Percentiles rank a stretch among this genome's conserved stretches.
phyloP scores from a whole-genome alignment of 768 basidiomycete species.

The Cystofilobasidium bisporidii region DNA sequence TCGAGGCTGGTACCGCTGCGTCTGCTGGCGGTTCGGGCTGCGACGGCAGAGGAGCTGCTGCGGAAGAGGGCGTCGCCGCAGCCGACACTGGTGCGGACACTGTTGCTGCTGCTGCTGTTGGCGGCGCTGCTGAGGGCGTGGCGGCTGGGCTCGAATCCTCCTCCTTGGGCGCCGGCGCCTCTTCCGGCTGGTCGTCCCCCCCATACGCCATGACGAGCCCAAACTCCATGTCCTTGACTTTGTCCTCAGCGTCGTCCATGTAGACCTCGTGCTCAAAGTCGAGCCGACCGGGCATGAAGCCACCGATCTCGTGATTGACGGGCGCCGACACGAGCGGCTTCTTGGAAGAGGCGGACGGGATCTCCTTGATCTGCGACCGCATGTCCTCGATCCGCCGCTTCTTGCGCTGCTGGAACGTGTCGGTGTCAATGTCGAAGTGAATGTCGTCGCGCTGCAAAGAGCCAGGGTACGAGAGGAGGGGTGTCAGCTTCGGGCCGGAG shows the following conservation, averaged over 20 bases:
- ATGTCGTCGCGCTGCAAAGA: constrained; percentile 30
- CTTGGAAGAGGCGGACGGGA: constrained; percentile 36
- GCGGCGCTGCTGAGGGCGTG: not conserved
- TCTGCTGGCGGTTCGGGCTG: not conserved
- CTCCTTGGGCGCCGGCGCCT: not conserved
- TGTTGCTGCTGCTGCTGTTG: not conserved
- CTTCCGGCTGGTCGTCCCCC: constrained; percentile 55
- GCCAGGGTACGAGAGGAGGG: constrained; percentile 74
- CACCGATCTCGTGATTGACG: constrained; percentile 74
- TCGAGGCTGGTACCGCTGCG: not conserved
- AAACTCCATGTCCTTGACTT: constrained; percentile 92
- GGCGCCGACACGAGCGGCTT: constrained; percentile 82
- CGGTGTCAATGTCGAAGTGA: constrained; percentile 59
- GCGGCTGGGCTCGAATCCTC: not conserved
- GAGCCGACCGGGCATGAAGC: constrained; percentile 89
- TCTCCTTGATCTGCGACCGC: constrained; percentile 43
- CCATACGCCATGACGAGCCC: constrained; percentile 76
- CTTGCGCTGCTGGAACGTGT: constrained; percentile 80
- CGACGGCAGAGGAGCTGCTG: not conserved
- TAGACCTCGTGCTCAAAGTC: constrained; percentile 94
- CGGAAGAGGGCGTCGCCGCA: no score
- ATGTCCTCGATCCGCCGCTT: constrained; percentile 76
- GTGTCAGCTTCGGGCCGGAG: no score
- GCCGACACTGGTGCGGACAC: not conserved
- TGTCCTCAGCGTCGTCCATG: constrained; percentile 87